Percentiles rank a stretch among this genome's conserved stretches.
phyloP scores from a whole-genome alignment of 2,329 filamentous ascomycete species.

The Capronia americana region DNA sequence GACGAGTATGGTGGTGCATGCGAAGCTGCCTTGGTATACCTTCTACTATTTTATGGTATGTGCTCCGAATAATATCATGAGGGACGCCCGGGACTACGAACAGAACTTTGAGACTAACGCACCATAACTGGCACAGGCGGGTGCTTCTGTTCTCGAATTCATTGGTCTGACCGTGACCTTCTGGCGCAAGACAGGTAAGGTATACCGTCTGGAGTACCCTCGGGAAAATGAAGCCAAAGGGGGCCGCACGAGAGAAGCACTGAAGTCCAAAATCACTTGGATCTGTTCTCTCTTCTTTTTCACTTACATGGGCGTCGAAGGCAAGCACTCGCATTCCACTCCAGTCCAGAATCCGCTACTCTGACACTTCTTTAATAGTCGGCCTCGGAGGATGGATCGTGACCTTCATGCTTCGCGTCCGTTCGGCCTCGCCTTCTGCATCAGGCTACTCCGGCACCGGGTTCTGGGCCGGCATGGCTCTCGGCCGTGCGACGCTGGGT shows the following conservation, averaged over 20 bases:
- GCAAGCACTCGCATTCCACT: constrained; percentile 49
- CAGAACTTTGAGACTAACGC: background rate
- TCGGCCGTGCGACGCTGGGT: constrained; percentile 72
- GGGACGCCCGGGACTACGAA: background rate
- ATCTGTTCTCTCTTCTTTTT: constrained; percentile 73
- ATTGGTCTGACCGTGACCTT: constrained; percentile 62
- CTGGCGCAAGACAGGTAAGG: constrained; percentile 65
- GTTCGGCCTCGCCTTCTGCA: constrained; percentile 71
- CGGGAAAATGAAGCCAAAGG: constrained; percentile 30
- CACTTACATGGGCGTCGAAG: constrained; percentile 75
- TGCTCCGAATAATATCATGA: background rate
- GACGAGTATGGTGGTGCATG: constrained; percentile 72
- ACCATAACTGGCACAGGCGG: constrained; percentile 50
- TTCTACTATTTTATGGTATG: constrained; percentile 73
- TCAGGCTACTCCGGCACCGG: constrained; percentile 76
- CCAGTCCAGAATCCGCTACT: background rate
- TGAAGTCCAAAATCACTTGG: constrained; percentile 65
- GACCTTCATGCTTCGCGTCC: constrained; percentile 78
- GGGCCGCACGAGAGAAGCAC: constrained; percentile 49
- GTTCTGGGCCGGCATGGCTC: constrained; percentile 77
- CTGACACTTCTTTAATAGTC: constrained; percentile 17
- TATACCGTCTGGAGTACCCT: constrained; percentile 61
- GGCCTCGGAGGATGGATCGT: constrained; percentile 74
- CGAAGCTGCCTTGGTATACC: constrained; percentile 66
- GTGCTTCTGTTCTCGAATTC: constrained; percentile 63